Conservation (phyloP, 345 rosid genomes). For the Brassica juncea region DNA sequence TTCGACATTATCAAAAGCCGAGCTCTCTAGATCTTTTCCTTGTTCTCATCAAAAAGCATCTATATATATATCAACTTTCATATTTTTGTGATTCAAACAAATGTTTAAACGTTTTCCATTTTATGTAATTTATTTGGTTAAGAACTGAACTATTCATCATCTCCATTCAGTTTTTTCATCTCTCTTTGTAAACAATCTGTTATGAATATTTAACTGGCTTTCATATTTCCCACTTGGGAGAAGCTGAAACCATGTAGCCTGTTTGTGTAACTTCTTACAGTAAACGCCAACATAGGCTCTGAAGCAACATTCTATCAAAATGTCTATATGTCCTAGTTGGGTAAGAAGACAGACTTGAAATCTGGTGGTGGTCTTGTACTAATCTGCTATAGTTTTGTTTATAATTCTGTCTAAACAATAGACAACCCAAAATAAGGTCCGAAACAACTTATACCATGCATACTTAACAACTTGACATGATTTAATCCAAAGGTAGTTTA, state of each 20-base stretch:
- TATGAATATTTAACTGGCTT: not conserved
- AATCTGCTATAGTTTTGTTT: not conserved
- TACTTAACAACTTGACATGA: not conserved
- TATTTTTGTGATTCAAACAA: not conserved
- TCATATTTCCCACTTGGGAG: not conserved
- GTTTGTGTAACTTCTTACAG: not conserved
- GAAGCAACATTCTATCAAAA: not conserved
- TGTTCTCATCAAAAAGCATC: not conserved
- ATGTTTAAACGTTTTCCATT: not conserved
- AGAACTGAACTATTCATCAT: not conserved
- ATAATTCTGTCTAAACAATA: not conserved
- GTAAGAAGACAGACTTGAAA: conserved; percentile 98
- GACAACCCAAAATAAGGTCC: not conserved
- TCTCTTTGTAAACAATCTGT: not conserved
- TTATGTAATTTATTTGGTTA: conserved; percentile 24
- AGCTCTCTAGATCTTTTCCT: conserved; percentile 39
- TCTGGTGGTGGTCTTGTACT: conserved; percentile 57
- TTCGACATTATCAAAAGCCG: conserved; percentile 58
- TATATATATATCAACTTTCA: not conserved
- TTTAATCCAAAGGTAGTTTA: not conserved
- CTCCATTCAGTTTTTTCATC: conserved; percentile 12
- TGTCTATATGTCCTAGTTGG: conserved; percentile 96
- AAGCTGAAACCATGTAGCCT: conserved; percentile 1
- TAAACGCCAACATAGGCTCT: not conserved
- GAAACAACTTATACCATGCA: not conserved